phyloP scores from a whole-genome alignment of 306 rosid species.

The Vigna radiata region DNA sequence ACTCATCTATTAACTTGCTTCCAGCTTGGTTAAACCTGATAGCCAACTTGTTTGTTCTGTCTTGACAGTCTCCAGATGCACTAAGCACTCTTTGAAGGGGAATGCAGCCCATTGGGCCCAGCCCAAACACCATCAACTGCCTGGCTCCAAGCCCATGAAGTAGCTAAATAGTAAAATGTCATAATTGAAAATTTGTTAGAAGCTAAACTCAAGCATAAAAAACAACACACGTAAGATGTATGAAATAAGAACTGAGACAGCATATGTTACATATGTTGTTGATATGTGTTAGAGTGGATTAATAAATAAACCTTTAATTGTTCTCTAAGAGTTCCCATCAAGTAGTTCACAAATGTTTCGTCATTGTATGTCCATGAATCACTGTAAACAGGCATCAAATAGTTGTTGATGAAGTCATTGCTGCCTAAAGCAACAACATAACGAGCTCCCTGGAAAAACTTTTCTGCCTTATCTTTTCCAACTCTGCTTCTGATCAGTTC shows the following conservation, averaged over 20 bases:
- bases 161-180: constrained; percentile 39
- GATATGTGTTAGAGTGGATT: neutral
- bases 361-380: constrained; percentile 93
- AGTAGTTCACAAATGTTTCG: constrained; percentile 64
- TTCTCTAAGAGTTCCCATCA: constrained; percentile 62
- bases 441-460: constrained; percentile 68
- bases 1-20: constrained; percentile 55
- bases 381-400: constrained; percentile 80
- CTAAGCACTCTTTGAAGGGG: constrained; percentile 89
- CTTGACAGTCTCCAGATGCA: constrained; percentile 69
- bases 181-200: neutral
- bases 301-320: constrained; percentile 65
- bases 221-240: neutral
- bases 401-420: constrained; percentile 93
- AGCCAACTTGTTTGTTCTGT: constrained; percentile 74
- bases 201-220: neutral
- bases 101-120: constrained; percentile 95
- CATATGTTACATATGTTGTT: no score
- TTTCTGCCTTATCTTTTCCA: constrained; percentile 63
- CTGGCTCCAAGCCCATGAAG: constrained; percentile 80
- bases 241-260: neutral
- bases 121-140: constrained; percentile 84
- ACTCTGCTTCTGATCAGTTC: constrained; percentile 62
- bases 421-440: constrained; percentile 93
- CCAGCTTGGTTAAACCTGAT: constrained; percentile 74